Conservation (phyloP, 2,329 filamentous ascomycete genomes). For the Neonectria hederae region DNA sequence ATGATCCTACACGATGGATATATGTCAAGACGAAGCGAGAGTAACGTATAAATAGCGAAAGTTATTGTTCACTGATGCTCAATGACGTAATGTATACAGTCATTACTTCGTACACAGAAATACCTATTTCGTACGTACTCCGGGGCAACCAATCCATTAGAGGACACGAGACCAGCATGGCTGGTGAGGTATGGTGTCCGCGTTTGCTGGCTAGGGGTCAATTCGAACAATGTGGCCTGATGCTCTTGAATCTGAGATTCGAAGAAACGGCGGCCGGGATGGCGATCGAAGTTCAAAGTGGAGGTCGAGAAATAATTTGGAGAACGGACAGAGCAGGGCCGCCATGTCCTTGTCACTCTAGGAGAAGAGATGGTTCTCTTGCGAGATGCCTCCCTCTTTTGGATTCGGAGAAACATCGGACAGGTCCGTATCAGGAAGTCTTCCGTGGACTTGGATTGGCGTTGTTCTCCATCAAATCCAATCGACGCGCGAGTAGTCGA, state of each 20-base stretch:
- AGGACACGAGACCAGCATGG: background rate
- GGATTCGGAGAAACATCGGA: conserved; percentile 13
- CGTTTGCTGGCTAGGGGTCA: background rate
- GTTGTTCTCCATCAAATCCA: conserved; percentile 20
- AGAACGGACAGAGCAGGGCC: background rate
- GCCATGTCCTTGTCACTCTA: background rate
- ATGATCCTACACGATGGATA: background rate
- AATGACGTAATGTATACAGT: conserved; percentile 40
- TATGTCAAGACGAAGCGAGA: background rate
- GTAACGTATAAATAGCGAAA: background rate
- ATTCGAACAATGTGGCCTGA: conserved; percentile 32
- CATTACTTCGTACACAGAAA: background rate
- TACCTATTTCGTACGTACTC: background rate
- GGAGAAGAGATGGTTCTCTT: background rate
- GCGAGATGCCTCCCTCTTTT: conserved; percentile 30
- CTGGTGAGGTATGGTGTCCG: conserved; percentile 10
- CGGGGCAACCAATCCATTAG: background rate
- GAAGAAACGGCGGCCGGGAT: conserved; percentile 10
- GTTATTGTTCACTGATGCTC: conserved; percentile 5
- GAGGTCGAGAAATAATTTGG: background rate
- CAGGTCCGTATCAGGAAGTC: background rate
- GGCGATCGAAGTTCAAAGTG: conserved; percentile 22
- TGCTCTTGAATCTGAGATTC: conserved; percentile 22
- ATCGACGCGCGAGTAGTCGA: conserved; percentile 25
- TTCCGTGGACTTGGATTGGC: background rate